Conservation (phyloP, 1,284 basidiomycete species). For the Apiotrichum brassicae region DNA sequence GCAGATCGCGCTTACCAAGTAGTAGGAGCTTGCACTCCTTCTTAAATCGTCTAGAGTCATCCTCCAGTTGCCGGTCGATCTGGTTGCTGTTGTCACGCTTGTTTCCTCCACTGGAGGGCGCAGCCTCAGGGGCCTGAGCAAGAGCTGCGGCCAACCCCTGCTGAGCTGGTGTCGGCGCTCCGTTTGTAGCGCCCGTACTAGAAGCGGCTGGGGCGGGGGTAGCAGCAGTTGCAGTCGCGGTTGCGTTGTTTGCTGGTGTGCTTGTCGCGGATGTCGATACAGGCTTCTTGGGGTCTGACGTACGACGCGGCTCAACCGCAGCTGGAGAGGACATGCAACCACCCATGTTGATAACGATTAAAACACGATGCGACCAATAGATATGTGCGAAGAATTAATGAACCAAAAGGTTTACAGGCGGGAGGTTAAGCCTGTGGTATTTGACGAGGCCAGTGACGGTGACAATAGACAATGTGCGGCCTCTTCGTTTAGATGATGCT, state of each 20-base stretch:
- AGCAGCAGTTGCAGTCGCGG: conserved; percentile 12
- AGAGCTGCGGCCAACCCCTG: conserved; percentile 36
- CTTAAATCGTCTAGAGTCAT: conserved; percentile 59
- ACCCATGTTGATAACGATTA: conserved; percentile 30
- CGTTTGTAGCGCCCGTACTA: conserved; percentile 12
- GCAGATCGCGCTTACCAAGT: conserved; percentile 58
- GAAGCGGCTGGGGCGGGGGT: conserved; percentile 26
- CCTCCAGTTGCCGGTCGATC: conserved; percentile 54
- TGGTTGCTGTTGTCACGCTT: conserved; percentile 59
- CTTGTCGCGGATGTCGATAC: conserved; percentile 2
- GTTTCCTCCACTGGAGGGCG: conserved; percentile 14
- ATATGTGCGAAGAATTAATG: no score
- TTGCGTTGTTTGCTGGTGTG: conserved; percentile 9
- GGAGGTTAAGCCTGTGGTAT: no score
- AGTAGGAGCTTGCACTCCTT: conserved; percentile 93
- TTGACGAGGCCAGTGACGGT: no score
- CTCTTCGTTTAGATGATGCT: no score
- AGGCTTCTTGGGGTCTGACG: conserved; percentile 13
- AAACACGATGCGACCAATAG: no score
- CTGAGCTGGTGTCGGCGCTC: conserved; percentile 7
- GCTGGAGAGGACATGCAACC: conserved; percentile 32
- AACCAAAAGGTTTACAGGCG: no score
- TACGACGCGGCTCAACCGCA: conserved; percentile 15
- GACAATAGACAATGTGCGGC: no score
- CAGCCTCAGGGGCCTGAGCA: conserved; percentile 20